A percentile compares a stretch with the other conserved stretches of the same genome.
These are phyloP conservation scores for Torulaspora delbrueckii DNA, from an alignment of 805 yeast species.

Conservation along the genomic window DNA sequence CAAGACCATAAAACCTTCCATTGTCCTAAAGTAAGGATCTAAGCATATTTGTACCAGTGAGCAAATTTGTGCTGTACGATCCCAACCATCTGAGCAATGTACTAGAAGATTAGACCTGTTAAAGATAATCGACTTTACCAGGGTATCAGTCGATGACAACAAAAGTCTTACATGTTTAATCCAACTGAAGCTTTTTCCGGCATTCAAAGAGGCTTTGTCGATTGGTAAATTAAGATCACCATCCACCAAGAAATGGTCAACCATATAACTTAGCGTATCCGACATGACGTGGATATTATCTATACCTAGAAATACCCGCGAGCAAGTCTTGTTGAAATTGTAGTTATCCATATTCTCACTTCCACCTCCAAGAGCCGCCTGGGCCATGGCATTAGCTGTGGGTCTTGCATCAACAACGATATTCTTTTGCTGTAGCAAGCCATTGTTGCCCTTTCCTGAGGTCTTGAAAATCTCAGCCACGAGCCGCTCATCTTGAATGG, in stretches of 20 bases:
- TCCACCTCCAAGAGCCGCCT: constrained; percentile 97
- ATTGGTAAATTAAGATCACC: constrained; percentile 55
- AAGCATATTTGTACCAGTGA: constrained; percentile 79
- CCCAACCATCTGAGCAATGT: constrained; percentile 99
- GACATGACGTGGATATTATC: constrained; percentile 96
- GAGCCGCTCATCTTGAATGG: constrained; percentile 85
- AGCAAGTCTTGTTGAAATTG: constrained; percentile 46
- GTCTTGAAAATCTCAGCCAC: constrained; percentile 67
- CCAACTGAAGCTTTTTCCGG: constrained; percentile 62
- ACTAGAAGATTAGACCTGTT: constrained; percentile 78
- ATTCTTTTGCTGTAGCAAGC: constrained; percentile 40
- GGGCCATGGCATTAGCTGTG: constrained; percentile 91
- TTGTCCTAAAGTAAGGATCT: constrained; percentile 84
- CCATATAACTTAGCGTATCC: constrained; percentile 65
- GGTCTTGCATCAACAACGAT: constrained; percentile 90
- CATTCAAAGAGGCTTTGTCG: constrained; percentile 52
- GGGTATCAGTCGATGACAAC: constrained; percentile 67
- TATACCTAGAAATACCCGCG: constrained; percentile 77
- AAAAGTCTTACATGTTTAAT: constrained; percentile 62
- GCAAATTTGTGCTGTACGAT: constrained; percentile 85
- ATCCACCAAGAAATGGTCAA: constrained; percentile 54
- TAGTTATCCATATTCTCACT: constrained; percentile 90
- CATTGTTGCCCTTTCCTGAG: constrained; percentile 40
- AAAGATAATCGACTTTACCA: constrained; percentile 75
- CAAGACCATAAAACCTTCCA: constrained; percentile 79